phyloP scores from a whole-genome alignment of 1,284 basidiomycete genomes.

The Sporisorium iseilematis-ciliati region DNA sequence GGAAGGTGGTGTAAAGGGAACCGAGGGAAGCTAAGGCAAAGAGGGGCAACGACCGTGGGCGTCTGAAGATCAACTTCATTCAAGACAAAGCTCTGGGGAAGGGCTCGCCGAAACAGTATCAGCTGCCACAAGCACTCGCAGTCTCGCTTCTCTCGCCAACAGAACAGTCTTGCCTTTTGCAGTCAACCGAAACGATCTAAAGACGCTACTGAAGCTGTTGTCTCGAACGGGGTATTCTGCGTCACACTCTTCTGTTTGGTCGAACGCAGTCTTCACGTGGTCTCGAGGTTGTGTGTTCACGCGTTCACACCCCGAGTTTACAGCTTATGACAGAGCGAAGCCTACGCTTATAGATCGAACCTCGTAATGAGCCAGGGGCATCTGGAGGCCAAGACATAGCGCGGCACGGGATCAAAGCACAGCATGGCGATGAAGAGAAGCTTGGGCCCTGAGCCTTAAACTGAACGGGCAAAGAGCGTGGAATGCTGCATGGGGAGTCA shows the following conservation, averaged over 20 bases:
- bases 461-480: too few relatives aligned
- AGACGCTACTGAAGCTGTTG: neutral
- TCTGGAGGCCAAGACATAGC: neutral
- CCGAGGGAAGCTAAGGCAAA: neutral
- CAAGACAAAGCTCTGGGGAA: neutral
- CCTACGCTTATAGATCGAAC: neutral
- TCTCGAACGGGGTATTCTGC: neutral
- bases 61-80: neutral
- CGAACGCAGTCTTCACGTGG: slow-evolving; percentile 1
- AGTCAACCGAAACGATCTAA: neutral
- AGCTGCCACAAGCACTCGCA: too few relatives aligned
- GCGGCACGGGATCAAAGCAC: neutral
- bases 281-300: neutral
- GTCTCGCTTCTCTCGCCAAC: too few relatives aligned
- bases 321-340: neutral
- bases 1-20: neutral
- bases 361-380: neutral
- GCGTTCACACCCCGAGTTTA: neutral
- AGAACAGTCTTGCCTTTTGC: neutral
- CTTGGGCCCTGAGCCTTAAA: neutral
- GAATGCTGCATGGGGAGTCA: slow-evolving; percentile 3
- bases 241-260: neutral
- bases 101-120: too few relatives aligned
- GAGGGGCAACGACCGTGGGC: neutral
- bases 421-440: neutral